Base-by-base conservation (phyloP, 1,284 basidiomycete species). In the Paramarasmius palmivorus region DNA sequence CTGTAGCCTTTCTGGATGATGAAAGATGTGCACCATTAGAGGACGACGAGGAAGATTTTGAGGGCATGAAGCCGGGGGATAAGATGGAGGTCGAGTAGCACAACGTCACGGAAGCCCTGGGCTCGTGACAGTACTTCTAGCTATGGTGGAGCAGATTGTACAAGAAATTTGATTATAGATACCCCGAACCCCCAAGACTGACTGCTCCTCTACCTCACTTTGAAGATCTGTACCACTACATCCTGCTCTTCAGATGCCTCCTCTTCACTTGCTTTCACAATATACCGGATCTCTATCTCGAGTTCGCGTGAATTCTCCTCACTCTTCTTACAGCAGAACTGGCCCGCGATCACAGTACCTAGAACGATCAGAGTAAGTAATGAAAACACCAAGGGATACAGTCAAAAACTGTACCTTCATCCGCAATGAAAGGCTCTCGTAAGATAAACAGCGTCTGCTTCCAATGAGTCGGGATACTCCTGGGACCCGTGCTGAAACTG, bases 401-500 rank as follows among this genome's bases (percentile, higher is more conserved):
- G 14, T 26, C 12, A 1, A 42, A 17, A 37, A 44, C 15, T 81
- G 50, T 54, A 88, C 93, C 94, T 68, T 90, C 82, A 7, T 80
- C 74, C 0, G 91, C 86, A 22, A 70, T 65, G 56, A 98, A 82
- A 0, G 93, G 90, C 49, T 94, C 83, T 52, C 84, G 81, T 57
- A 99, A 76, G 59, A 98, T 73, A 70, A 99, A 97, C 10, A 95
- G 65, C 0, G 95, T 95, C 68, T 99, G 96, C 69, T 96, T 96
- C 96, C 96, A 99, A 69, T 99, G 96, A n/a, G 96, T 99, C 20
- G 91, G 86, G 46, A 86, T 83, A 58, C 91, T 92, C 62, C 73
- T 72, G 4, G 96, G 94, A 0, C 94, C 93, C 0, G 96, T 99
- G 58, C 93, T 96, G 70, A 98, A 98, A 67, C 90, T 92, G 7